Conservation (phyloP, 2,329 filamentous ascomycete genomes). For the Hirsutella minnesotensis region DNA sequence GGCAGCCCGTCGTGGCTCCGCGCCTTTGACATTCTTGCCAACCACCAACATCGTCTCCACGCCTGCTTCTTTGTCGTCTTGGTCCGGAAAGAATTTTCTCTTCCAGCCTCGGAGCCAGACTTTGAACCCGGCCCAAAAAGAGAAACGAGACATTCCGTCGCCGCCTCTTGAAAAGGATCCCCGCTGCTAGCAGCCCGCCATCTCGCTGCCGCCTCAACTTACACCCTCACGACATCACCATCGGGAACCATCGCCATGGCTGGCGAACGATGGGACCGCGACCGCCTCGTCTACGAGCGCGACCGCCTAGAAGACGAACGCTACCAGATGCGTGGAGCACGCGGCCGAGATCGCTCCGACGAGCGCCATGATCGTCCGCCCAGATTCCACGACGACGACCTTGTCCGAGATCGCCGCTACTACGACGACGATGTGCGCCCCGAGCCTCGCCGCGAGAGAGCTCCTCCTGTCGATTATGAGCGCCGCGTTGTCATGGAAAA, state of each 20-base stretch:
- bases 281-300: conserved; percentile 32
- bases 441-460: conserved; percentile 18
- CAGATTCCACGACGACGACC: conserved; percentile 32
- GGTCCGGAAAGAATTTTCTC: too few species aligned
- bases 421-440: conserved; percentile 42
- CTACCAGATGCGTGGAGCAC: conserved; percentile 23
- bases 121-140: too few species aligned
- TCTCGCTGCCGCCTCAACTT: not conserved
- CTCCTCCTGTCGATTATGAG: conserved; percentile 27
- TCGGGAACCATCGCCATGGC: conserved; percentile 12
- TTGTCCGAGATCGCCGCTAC: conserved; percentile 37
- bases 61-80: not conserved
- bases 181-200: too few species aligned
- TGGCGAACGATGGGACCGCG: conserved; percentile 39
- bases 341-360: conserved; percentile 34
- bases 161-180: too few species aligned
- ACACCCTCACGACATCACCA: not conserved
- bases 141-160: too few species aligned
- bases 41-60: not conserved
- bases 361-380: conserved; percentile 35
- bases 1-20: not conserved
- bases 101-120: too few species aligned
- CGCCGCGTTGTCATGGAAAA: conserved; percentile 43
- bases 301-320: conserved; percentile 39
- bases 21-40: not conserved